Conservation (phyloP, 148 eudicot genomes). For the Diospyros kaki region DNA sequence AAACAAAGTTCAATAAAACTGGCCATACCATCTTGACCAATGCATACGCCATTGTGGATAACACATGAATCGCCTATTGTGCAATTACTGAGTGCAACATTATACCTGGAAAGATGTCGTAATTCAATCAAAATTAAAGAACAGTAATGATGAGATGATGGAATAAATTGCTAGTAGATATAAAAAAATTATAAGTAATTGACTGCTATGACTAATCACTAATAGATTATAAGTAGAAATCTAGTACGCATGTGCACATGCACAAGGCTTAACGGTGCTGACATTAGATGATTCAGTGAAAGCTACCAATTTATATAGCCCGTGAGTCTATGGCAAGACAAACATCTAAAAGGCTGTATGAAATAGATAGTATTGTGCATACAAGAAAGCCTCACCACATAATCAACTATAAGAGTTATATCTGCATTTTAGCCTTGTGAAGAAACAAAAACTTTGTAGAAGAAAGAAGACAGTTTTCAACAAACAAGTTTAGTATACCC, state of each 20-base stretch:
- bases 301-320: background rate
- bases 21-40: conserved; percentile 86
- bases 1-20: background rate
- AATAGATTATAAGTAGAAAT: background rate
- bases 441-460: background rate
- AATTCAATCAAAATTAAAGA: conserved; percentile 10
- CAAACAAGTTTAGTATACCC: conserved; percentile 45
- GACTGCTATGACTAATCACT: background rate
- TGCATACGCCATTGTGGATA: conserved; percentile 84
- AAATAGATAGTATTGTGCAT: background rate
- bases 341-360: background rate
- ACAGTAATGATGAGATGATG: background rate
- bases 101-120: conserved; percentile 50
- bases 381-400: background rate
- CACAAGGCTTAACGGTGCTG: background rate
- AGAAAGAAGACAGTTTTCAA: background rate
- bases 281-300: background rate
- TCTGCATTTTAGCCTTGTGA: background rate
- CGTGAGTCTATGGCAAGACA: background rate
- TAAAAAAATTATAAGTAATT: background rate
- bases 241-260: background rate
- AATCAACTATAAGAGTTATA: background rate
- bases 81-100: conserved; percentile 77
- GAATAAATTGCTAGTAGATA: background rate
- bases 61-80: conserved; percentile 69